phyloP scores from a whole-genome alignment of 208 protist genomes.

The Leishmania tropica region DNA sequence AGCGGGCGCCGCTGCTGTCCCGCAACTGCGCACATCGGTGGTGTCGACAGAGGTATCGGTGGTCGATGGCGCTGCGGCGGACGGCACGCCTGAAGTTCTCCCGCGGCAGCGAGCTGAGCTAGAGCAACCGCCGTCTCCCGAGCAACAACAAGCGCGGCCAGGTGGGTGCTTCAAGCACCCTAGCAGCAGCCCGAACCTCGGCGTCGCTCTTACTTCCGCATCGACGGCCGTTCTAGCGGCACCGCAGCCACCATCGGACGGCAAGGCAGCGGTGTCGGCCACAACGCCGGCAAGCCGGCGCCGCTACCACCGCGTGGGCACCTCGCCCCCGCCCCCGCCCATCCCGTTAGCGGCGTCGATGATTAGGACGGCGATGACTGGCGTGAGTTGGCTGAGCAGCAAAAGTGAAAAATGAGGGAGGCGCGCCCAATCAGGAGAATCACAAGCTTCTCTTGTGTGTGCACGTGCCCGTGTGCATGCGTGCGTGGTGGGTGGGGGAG shows the following conservation, averaged over 20 bases:
- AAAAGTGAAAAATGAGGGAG: not conserved
- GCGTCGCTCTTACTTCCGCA: not conserved
- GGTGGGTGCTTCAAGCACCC: not conserved
- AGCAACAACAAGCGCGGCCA: not conserved
- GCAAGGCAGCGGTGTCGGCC: not conserved
- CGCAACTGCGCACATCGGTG: not conserved
- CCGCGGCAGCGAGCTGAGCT: not conserved
- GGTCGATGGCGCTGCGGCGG: not conserved
- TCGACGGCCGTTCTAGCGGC: not conserved
- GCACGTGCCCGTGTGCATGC: not conserved
- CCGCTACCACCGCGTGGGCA: not conserved
- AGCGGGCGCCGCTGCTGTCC: not conserved
- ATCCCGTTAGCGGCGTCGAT: not conserved
- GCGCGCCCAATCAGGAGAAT: not conserved
- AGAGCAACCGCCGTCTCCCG: not conserved
- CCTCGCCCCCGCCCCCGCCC: not conserved
- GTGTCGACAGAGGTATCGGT: not conserved
- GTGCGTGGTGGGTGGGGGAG: not conserved
- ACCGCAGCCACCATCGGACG: not conserved
- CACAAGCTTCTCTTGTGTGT: not conserved
- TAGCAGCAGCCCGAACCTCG: not conserved
- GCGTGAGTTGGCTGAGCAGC: not conserved
- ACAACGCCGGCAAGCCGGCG: not conserved
- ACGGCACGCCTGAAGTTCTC: not conserved
- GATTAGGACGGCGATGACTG: not conserved